A percentile compares a stretch with the other conserved stretches of the same genome.
Conservation (phyloP, 2,329 filamentous ascomycete genomes). For the Diplodia mutila region DNA sequence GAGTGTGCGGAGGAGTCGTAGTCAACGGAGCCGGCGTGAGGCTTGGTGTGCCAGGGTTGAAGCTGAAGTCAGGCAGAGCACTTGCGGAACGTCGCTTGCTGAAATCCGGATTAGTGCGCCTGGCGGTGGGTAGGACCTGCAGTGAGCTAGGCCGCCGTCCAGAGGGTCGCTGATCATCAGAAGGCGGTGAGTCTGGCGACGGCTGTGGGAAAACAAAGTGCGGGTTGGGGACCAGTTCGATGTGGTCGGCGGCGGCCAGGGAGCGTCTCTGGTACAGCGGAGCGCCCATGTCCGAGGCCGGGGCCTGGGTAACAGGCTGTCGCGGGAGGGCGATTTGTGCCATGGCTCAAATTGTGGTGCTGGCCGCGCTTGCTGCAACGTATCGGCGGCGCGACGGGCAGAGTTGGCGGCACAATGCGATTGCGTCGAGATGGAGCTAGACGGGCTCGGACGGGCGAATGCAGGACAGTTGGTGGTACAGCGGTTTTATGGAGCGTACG, state of each 20-base stretch:
- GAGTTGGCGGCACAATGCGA: slow-evolving; percentile 20
- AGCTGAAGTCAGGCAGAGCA: slow-evolving; percentile 53
- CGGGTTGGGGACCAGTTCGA: slow-evolving; percentile 53
- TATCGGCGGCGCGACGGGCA: slow-evolving; percentile 12
- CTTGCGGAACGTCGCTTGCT: slow-evolving; percentile 47
- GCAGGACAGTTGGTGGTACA: slow-evolving; percentile 23
- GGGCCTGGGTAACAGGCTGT: slow-evolving; percentile 43
- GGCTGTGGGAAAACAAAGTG: slow-evolving; percentile 54
- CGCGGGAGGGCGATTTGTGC: slow-evolving; percentile 45
- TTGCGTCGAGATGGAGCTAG: not conserved
- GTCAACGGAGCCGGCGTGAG: slow-evolving; percentile 29
- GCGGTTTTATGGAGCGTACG: slow-evolving; percentile 13
- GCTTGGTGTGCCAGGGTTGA: slow-evolving; percentile 48
- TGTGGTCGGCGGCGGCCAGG: slow-evolving; percentile 36
- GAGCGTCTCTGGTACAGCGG: slow-evolving; percentile 24
- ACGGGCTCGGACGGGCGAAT: slow-evolving; percentile 12
- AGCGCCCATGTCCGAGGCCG: slow-evolving; percentile 30
- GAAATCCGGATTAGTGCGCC: slow-evolving; percentile 37
- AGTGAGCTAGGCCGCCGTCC: slow-evolving; percentile 43
- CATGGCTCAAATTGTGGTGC: slow-evolving; percentile 32
- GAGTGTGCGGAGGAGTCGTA: slow-evolving; percentile 44
- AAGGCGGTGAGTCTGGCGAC: slow-evolving; percentile 35
- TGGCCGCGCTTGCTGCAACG: slow-evolving; percentile 14
- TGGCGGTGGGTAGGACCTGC: slow-evolving; percentile 40
- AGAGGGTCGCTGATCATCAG: slow-evolving; percentile 38